phyloP scores from a whole-genome alignment of 495 filamentous ascomycete genomes.

The Penicillium silybi region DNA sequence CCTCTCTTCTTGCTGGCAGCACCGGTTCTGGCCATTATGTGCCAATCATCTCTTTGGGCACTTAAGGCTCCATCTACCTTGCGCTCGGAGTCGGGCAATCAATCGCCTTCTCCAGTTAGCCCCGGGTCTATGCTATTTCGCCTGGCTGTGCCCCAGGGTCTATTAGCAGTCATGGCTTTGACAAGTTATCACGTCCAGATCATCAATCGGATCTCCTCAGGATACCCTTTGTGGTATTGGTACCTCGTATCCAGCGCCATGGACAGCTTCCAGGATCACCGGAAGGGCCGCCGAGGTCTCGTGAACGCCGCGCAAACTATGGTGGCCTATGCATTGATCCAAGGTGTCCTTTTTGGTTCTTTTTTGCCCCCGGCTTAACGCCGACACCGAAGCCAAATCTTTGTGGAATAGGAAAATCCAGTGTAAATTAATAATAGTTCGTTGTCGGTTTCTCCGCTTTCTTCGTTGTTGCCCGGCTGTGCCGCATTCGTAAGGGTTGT shows the following conservation, averaged over 20 bases:
- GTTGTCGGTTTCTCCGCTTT: neutral
- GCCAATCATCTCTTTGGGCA: constrained; percentile 54
- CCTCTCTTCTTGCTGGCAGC: constrained; percentile 82
- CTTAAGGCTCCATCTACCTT: constrained; percentile 23
- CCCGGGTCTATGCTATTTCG: constrained; percentile 47
- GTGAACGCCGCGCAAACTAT: constrained; percentile 57
- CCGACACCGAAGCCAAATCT: neutral
- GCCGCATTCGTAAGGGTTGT: constrained; percentile 10
- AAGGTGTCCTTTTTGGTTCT: constrained; percentile 80
- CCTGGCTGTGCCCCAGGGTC: constrained; percentile 63
- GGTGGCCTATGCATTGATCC: constrained; percentile 76
- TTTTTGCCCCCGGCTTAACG: constrained; percentile 84
- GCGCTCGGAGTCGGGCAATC: constrained; percentile 8
- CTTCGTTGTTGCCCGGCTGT: neutral
- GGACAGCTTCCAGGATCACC: constrained; percentile 13
- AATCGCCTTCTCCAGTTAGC: constrained; percentile 26
- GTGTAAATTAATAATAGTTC: neutral
- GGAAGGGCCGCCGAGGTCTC: constrained; percentile 18
- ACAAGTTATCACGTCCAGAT: constrained; percentile 90
- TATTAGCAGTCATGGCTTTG: constrained; percentile 67
- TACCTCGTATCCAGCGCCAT: constrained; percentile 54
- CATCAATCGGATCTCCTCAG: constrained; percentile 82
- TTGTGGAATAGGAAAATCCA: neutral
- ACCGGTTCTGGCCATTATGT: constrained; percentile 71
- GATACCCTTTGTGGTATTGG: constrained; percentile 88